Evolutionary conservation across 139 green algal genomes (phyloP), one percentile per base, ranked within the genome.

Genomic region (Closterium sp.): DNA sequence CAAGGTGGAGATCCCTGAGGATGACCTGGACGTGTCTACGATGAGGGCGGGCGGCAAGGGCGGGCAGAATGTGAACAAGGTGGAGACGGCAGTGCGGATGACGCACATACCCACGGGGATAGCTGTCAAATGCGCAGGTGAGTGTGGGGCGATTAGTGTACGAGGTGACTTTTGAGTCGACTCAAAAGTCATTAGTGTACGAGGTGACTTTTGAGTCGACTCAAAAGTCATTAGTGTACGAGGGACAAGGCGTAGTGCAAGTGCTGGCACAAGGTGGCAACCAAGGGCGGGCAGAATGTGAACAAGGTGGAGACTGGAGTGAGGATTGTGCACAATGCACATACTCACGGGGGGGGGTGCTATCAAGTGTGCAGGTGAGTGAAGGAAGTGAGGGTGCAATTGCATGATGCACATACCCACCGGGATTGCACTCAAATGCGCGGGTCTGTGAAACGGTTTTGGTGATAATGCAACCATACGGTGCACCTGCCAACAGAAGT

Each of bases 11-110:
- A 87, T 99, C 16, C 96, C 95, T 19, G 97, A 98, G 3, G 33
- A 32, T 0, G 98, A 99, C 90, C 86, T 99, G 86, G 97, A 99
- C 91, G 95, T 98, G 32, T 9, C 25, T 33, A 92, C 89, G 12
- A 92, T 92, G 89, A 31, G 94, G 21, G 83, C 66, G 21, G 93
- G 94, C 3, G 94, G 94, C 64, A 88, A 88, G 84, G 94, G 94
- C 33, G 94, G 34, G 66, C 94, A 99, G 94, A 99, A 99, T 93
- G 98, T 99, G 6, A 99, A 99, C 96, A 99, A 99, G 95, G 97
- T 99, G 21, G 93, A 96, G 64, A 98, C 97, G 0, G 97, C 94
- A 32, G 97, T 99, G 86, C 96, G 97, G 4, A 96, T 99, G 10
- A 94, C 94, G 87, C 97, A 99, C 96, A 34, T 98, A 1, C 97